A percentile compares a stretch with the other conserved stretches of the same genome.
Evolutionary conservation across 257 asterid genomes (phyloP).

Genomic region (Forsythia suspensa): DNA sequence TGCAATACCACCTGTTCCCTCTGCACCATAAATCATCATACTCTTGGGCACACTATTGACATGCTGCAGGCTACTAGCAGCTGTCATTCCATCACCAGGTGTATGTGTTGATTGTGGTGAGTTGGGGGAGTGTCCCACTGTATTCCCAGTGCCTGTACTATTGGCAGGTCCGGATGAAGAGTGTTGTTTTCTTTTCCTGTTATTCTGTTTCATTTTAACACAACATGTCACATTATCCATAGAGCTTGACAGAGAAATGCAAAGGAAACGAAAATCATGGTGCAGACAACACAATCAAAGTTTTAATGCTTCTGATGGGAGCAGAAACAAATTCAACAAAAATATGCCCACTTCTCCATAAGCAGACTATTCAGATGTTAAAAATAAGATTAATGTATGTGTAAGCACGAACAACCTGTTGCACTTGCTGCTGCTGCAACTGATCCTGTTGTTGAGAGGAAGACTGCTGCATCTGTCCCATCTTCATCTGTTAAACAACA

Average conservation of each 20-base stretch:
- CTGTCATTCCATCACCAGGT: conserved; percentile 87
- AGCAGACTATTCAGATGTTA: background rate
- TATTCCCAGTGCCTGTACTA: conserved; percentile 82
- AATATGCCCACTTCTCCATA: background rate
- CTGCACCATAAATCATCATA: conserved; percentile 79
- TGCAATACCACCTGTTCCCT: conserved; percentile 87
- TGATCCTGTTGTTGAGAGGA: conserved; percentile 59
- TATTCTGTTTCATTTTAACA: conserved; percentile 51
- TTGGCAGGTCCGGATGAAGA: conserved; percentile 94
- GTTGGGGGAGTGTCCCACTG: conserved; percentile 74
- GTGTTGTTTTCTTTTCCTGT: conserved; percentile 87
- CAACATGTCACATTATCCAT: conserved; percentile 20
- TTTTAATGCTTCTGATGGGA: background rate
- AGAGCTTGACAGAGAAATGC: conserved; percentile 3
- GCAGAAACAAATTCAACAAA: background rate
- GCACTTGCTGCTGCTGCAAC: conserved; percentile 52
- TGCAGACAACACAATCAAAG: background rate
- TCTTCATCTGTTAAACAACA: conserved; percentile 42
- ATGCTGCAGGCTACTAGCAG: conserved; percentile 81
- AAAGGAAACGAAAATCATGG: background rate
- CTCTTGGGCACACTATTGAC: conserved; percentile 70
- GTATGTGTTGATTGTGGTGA: conserved; percentile 96
- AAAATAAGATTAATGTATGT: background rate
- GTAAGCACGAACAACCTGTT: conserved; percentile 37
- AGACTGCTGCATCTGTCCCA: conserved; percentile 54